A percentile compares a stretch with the other conserved stretches of the same genome.
These are phyloP conservation scores for Citropsis articulata DNA, from an alignment of 345 rosid species.

Conservation along the genomic window DNA sequence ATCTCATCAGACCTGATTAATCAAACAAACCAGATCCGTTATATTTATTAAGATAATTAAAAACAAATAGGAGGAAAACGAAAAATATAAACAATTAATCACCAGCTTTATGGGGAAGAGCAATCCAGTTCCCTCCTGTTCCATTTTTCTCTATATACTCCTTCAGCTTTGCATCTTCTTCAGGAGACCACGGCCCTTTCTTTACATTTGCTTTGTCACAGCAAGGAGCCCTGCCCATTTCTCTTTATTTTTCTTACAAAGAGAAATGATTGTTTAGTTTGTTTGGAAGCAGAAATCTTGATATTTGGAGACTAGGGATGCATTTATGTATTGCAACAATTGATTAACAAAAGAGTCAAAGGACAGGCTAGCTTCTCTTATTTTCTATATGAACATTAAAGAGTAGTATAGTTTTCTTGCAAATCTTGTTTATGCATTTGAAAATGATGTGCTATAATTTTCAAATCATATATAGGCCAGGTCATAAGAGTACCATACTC, in stretches of 20 bases:
- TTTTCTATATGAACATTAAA: too few relatives aligned
- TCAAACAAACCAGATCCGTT: slow-evolving; percentile 1
- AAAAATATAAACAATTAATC: background rate
- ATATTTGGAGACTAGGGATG: slow-evolving; percentile 4
- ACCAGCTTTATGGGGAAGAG: slow-evolving; percentile 88
- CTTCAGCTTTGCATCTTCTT: slow-evolving; percentile 87
- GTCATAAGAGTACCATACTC: background rate
- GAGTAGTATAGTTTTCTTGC: background rate
- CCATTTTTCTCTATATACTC: slow-evolving; percentile 59
- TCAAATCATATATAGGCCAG: background rate
- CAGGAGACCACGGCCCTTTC: slow-evolving; percentile 98
- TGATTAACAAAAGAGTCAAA: slow-evolving; percentile 41
- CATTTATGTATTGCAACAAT: background rate
- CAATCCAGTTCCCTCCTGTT: slow-evolving; percentile 81
- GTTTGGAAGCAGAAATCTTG: background rate
- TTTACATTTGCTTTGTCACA: slow-evolving; percentile 90
- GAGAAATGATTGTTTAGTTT: background rate
- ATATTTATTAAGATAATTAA: background rate
- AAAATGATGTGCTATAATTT: slow-evolving; percentile 2
- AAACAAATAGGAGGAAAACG: slow-evolving; percentile 1
- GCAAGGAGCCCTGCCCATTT: slow-evolving; percentile 94
- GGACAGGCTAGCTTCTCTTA: slow-evolving; percentile 10
- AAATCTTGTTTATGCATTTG: background rate
- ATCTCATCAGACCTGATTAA: slow-evolving; percentile 66
- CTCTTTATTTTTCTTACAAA: slow-evolving; percentile 5